Evolutionary conservation across 495 filamentous ascomycete genomes (phyloP), one percentile per base, ranked within the genome.

Genomic region (Penicillium maclennaniae): DNA sequence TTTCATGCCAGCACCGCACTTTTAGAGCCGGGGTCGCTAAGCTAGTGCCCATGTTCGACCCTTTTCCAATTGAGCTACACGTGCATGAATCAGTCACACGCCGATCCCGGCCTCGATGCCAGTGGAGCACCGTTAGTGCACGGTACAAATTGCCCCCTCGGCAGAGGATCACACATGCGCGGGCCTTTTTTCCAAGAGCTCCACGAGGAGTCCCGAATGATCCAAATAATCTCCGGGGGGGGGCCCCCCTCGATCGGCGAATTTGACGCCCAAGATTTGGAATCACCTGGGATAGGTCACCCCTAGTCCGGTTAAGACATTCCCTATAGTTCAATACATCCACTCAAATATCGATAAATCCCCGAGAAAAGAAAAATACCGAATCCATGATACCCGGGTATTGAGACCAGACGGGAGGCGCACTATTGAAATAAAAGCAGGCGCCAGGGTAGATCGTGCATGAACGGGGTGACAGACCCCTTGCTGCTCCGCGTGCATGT

Each of bases 401-500:
- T 34, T 12, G 31, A 34, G 31, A 14, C 31, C 31, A 34, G 10
- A 34, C 31, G 3, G 31, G 31, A 14, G 31, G 31, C 31, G 31
- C 54, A 48, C 58, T 61, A 61, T 61, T 58, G 50, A 49, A 42
- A 42, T 42, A 1, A 8, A 41, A 34, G 31, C 31, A 14, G 10
- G 27, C 27, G 9, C 27, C 27, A 6, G 27, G 45, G 45, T 34
- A 27, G 38, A 59, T 63, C 62, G 56, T 66, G 62, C 62, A 66
- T 66, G 62, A 66, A 66, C 62, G 44, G 54, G 57, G 62, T 63
- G 56, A 63, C 62, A 66, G 60, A 56, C 61, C 67, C 70, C 70
- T 70, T 74, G 58, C 68, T 67, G 61, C 55, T 60, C 66, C 65
- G 68, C 66, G 66, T 69, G 65, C 54, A 74, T 67, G 71, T 73